Evolutionary conservation across 2,329 filamentous ascomycete genomes (phyloP).

Genomic region (Leptographium lundbergii): DNA sequence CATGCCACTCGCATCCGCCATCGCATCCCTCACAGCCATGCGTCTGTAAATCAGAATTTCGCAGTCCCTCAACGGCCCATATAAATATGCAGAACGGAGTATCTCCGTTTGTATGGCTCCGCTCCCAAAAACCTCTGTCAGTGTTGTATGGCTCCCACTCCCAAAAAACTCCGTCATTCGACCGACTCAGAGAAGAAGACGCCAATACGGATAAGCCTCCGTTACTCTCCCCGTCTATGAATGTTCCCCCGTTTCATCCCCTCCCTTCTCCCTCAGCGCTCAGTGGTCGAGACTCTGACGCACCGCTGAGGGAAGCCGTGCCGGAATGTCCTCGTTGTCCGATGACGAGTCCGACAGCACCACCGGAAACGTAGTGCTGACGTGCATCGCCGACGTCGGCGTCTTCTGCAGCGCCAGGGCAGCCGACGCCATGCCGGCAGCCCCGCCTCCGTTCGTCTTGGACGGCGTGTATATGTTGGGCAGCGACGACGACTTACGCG

Average conservation of each 20-base stretch:
- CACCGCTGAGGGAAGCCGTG: slow-evolving; percentile 18
- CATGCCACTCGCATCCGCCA: too few species aligned
- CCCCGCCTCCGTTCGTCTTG: not conserved
- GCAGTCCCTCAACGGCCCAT: too few species aligned
- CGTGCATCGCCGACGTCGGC: not conserved
- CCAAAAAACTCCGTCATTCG: too few species aligned
- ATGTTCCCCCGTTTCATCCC: not conserved
- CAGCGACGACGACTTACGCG: not conserved
- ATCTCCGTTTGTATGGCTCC: too few species aligned
- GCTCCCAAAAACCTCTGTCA: too few species aligned
- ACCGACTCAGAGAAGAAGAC: too few species aligned
- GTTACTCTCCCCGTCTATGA: not conserved
- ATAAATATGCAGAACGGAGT: too few species aligned
- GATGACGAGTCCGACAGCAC: slow-evolving; percentile 17
- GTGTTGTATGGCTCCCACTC: too few species aligned
- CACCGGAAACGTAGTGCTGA: slow-evolving; percentile 11
- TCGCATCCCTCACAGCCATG: too few species aligned
- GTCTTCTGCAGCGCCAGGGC: not conserved
- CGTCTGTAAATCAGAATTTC: too few species aligned
- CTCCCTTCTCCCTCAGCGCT: not conserved
- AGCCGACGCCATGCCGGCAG: not conserved
- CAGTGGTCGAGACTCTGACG: slow-evolving; percentile 14
- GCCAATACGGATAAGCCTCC: not conserved
- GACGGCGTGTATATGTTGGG: not conserved
- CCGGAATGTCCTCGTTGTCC: slow-evolving; percentile 22